A percentile compares a stretch with the other conserved stretches of the same genome.
Evolutionary conservation across 78 protist species (phyloP).

Genomic region (Dictyostelium firmibasis): DNA sequence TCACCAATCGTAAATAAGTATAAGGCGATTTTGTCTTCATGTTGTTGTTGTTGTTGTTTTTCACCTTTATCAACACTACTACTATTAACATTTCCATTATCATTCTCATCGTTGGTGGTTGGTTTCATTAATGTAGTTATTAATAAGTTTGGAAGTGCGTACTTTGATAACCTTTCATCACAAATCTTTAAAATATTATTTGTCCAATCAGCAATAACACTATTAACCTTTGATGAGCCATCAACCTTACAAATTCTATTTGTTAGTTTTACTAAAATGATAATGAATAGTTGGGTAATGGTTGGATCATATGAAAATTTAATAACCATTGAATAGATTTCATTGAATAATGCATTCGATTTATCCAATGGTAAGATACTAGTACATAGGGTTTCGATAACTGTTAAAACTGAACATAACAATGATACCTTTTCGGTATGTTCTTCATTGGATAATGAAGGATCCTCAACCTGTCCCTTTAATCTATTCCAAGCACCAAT

Average conservation of each 20-base stretch:
- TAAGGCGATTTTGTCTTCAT: background rate
- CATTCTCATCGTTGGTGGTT: background rate
- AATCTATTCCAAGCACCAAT: slow-evolving; percentile 31
- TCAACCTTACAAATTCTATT: background rate
- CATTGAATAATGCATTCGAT: slow-evolving; percentile 28
- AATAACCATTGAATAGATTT: background rate
- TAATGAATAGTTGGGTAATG: background rate
- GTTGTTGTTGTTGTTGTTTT: background rate
- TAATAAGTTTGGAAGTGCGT: slow-evolving; percentile 23
- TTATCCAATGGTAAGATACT: background rate
- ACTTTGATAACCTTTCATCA: slow-evolving; percentile 17
- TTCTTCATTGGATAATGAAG: background rate
- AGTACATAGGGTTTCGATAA: slow-evolving; percentile 10
- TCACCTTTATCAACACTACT: background rate
- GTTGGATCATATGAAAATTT: slow-evolving; percentile 15
- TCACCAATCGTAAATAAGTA: slow-evolving; percentile 81
- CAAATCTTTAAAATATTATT: slow-evolving; percentile 14
- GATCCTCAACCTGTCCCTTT: background rate
- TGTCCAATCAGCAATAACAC: slow-evolving; percentile 28
- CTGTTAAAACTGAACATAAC: background rate
- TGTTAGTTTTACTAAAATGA: slow-evolving; percentile 1
- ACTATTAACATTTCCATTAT: background rate
- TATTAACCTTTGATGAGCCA: background rate
- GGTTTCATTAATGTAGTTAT: background rate
- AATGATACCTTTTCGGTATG: background rate